phyloP scores from a whole-genome alignment of 2,329 filamentous ascomycete genomes.

The Colletotrichum viniferum region DNA sequence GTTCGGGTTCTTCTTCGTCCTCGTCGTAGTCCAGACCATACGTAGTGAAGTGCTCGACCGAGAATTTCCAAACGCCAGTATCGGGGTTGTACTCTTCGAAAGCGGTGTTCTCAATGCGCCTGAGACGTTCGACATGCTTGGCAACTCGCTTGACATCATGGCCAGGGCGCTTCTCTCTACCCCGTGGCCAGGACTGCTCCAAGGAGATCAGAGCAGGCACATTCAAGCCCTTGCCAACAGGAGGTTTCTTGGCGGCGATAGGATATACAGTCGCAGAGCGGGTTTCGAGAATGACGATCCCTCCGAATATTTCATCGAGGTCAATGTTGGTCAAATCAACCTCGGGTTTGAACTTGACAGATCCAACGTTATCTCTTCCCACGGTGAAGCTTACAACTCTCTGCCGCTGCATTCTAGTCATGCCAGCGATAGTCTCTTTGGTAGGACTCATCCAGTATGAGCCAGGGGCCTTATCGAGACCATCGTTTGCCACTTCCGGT shows the following conservation, averaged over 20 bases:
- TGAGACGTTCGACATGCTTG: conserved; percentile 84
- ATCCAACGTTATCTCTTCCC: conserved; percentile 81
- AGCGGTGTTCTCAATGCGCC: conserved; percentile 77
- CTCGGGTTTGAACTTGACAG: conserved; percentile 78
- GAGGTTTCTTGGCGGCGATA: conserved; percentile 76
- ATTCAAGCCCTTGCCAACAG: conserved; percentile 86
- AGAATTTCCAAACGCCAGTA: conserved; percentile 88
- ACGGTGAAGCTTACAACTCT: conserved; percentile 78
- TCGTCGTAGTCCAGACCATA: conserved; percentile 88
- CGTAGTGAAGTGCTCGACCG: conserved; percentile 94
- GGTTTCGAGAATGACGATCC: conserved; percentile 76
- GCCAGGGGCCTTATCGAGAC: conserved; percentile 62
- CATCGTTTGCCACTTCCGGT: conserved; percentile 28
- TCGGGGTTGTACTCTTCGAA: conserved; percentile 82
- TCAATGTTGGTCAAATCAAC: conserved; percentile 84
- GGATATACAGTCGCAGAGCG: conserved; percentile 90
- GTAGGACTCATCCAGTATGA: conserved; percentile 87
- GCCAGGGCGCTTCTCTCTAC: conserved; percentile 58
- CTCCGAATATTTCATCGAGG: conserved; percentile 78
- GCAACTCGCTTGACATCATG: conserved; percentile 68
- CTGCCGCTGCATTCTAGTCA: conserved; percentile 81
- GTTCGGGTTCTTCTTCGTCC: conserved; percentile 62
- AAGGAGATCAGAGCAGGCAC: conserved; percentile 88
- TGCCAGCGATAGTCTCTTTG: conserved; percentile 73
- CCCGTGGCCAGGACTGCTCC: conserved; percentile 90